Evolutionary conservation across 176 grass and related monocot species (phyloP).

Genomic region (Tuctoria greenei): DNA sequence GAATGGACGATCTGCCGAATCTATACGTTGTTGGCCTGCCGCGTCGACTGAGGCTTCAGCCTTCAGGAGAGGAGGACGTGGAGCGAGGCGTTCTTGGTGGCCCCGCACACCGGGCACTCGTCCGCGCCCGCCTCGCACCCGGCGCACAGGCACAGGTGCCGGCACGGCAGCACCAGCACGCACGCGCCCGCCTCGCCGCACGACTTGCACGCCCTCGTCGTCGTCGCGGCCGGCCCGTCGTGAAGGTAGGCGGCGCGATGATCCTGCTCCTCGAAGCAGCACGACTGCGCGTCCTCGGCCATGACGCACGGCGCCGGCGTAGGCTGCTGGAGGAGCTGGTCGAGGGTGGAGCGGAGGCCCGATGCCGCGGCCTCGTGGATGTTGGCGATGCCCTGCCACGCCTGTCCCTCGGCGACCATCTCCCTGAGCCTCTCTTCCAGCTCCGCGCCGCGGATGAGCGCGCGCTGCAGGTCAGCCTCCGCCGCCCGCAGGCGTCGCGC

Average conservation of each 20-base stretch:
- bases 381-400: conserved; percentile 42
- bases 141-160: conserved; percentile 74
- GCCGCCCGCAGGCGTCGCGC: background rate
- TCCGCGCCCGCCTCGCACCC: background rate
- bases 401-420: background rate
- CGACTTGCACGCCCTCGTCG: conserved; percentile 22
- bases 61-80: conserved; percentile 11
- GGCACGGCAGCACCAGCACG: conserved; percentile 68
- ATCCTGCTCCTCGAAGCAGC: conserved; percentile 53
- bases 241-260: too few species aligned
- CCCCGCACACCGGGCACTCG: conserved; percentile 20
- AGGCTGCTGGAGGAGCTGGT: conserved; percentile 25
- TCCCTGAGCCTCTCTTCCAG: background rate
- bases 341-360: conserved; percentile 56
- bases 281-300: conserved; percentile 61
- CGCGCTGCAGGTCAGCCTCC: background rate
- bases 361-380: conserved; percentile 38
- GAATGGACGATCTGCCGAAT: background rate
- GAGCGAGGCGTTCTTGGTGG: conserved; percentile 22
- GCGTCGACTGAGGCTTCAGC: too few species aligned
- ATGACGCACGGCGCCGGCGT: background rate
- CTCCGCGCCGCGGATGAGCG: background rate
- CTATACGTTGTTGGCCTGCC: background rate
- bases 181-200: conserved; percentile 50
- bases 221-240: background rate